Conservation (phyloP, 495 filamentous ascomycete species). For the Penicillium herquei region DNA sequence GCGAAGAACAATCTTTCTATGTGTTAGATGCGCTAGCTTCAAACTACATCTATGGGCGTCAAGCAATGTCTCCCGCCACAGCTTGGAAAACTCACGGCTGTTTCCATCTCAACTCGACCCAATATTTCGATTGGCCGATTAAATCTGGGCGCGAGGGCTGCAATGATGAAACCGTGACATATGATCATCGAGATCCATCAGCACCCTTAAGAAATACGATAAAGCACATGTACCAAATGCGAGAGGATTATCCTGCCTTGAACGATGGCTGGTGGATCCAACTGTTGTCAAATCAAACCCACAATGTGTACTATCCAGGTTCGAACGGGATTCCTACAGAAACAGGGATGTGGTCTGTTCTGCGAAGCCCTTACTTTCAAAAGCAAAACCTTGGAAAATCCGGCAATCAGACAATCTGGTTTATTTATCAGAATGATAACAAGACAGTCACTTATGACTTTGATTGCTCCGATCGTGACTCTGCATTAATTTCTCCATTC, state of each 20-base stretch:
- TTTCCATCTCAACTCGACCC: constrained; percentile 53
- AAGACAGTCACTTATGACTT: constrained; percentile 57
- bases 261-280: constrained; percentile 65
- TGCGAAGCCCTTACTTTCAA: constrained; percentile 47
- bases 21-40: constrained; percentile 63
- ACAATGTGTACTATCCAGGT: constrained; percentile 49
- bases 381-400: constrained; percentile 51
- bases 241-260: constrained; percentile 56
- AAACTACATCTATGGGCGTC: constrained; percentile 71
- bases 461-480: constrained; percentile 49
- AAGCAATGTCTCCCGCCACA: constrained; percentile 62
- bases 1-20: constrained; percentile 71
- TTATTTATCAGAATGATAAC: constrained; percentile 66
- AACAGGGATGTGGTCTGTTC: constrained; percentile 66
- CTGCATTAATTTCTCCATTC: constrained; percentile 60
- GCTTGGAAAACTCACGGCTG: constrained; percentile 73
- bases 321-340: constrained; percentile 57
- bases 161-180: constrained; percentile 53
- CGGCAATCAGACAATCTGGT: constrained; percentile 60
- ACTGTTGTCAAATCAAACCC: constrained; percentile 59
- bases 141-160: constrained; percentile 56
- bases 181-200: constrained; percentile 70
- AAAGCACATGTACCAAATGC: constrained; percentile 65
- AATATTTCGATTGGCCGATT: constrained; percentile 62
- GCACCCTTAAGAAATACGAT: constrained; percentile 65